Evolutionary conservation across 805 yeast genomes (phyloP).

Genomic region (Wickerhamiella bombiphila): DNA sequence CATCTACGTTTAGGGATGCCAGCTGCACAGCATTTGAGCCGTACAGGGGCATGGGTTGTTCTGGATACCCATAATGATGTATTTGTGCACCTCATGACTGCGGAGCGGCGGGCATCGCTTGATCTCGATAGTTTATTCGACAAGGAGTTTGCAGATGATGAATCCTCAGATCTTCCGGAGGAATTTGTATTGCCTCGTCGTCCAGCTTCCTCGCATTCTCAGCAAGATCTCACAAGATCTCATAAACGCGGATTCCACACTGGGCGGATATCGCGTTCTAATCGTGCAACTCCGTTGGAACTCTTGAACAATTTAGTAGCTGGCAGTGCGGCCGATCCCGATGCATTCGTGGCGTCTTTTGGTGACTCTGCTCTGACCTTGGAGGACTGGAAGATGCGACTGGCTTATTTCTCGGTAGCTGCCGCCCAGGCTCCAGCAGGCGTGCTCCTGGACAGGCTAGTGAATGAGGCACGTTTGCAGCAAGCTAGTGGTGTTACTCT

Average conservation of each 20-base stretch:
- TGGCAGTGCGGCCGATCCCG: constrained; percentile 3
- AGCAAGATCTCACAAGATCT: background rate
- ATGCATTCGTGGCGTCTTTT: constrained; percentile 15
- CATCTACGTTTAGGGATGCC: constrained; percentile 26
- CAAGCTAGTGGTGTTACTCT: constrained; percentile 22
- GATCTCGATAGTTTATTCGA: constrained; percentile 59
- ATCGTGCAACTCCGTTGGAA: background rate
- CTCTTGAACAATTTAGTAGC: background rate
- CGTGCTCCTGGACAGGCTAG: constrained; percentile 14
- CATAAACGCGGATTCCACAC: constrained; percentile 1
- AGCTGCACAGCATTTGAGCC: constrained; percentile 23
- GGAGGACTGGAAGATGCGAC: constrained; percentile 21
- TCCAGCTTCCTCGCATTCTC: background rate
- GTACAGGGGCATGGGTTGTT: constrained; percentile 64
- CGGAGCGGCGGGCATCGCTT: constrained; percentile 49
- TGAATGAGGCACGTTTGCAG: constrained; percentile 19
- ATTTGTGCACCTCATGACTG: constrained; percentile 58
- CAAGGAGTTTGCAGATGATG: constrained; percentile 2
- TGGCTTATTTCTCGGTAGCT: constrained; percentile 18
- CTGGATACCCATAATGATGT: constrained; percentile 53
- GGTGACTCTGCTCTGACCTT: constrained; percentile 13
- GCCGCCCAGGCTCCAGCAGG: constrained; percentile 12
- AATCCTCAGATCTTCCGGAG: background rate
- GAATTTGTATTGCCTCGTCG: background rate
- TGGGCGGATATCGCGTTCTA: background rate